Percentiles rank a stretch among this genome's conserved stretches.
phyloP scores from a whole-genome alignment of 495 filamentous ascomycete genomes.

The Podospora didyma region DNA sequence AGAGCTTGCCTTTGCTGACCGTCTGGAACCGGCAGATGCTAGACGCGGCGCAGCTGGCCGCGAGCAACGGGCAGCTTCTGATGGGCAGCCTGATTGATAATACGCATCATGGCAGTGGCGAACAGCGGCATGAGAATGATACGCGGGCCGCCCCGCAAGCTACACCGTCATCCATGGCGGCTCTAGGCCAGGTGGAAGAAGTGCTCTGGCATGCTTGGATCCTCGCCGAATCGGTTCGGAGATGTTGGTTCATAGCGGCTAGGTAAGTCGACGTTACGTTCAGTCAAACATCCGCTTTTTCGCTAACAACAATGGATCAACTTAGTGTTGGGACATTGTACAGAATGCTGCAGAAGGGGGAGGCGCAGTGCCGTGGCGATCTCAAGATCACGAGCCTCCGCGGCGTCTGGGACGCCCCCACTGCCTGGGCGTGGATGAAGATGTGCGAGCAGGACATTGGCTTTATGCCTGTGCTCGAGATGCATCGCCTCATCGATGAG shows the following conservation, averaged over 20 bases:
- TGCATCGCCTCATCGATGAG: slow-evolving; percentile 16
- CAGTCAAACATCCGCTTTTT: slow-evolving; percentile 12
- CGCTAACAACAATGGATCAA: not conserved
- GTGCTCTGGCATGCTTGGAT: slow-evolving; percentile 40
- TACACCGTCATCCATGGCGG: not conserved
- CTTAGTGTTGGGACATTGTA: not conserved
- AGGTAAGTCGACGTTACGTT: too few species aligned
- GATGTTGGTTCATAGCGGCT: slow-evolving; percentile 26
- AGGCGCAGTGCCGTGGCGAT: slow-evolving; percentile 25
- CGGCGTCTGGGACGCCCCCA: slow-evolving; percentile 30
- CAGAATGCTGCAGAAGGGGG: slow-evolving; percentile 19
- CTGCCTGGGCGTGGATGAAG: slow-evolving; percentile 26
- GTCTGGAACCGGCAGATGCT: slow-evolving; percentile 36
- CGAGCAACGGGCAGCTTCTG: slow-evolving; percentile 15
- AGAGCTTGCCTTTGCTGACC: slow-evolving; percentile 39
- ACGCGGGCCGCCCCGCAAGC: slow-evolving; percentile 34
- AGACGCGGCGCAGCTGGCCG: slow-evolving; percentile 13
- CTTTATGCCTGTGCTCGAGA: slow-evolving; percentile 14
- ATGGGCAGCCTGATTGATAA: slow-evolving; percentile 1
- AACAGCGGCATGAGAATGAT: slow-evolving; percentile 4
- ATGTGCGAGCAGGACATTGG: slow-evolving; percentile 19
- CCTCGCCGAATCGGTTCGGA: slow-evolving; percentile 29
- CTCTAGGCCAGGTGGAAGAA: not conserved
- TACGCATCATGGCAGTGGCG: not conserved
- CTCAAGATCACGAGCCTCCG: slow-evolving; percentile 26